A percentile compares a stretch with the other conserved stretches of the same genome.
Conservation (phyloP, 2,329 filamentous ascomycete genomes). For the Colletotrichum trifolii region DNA sequence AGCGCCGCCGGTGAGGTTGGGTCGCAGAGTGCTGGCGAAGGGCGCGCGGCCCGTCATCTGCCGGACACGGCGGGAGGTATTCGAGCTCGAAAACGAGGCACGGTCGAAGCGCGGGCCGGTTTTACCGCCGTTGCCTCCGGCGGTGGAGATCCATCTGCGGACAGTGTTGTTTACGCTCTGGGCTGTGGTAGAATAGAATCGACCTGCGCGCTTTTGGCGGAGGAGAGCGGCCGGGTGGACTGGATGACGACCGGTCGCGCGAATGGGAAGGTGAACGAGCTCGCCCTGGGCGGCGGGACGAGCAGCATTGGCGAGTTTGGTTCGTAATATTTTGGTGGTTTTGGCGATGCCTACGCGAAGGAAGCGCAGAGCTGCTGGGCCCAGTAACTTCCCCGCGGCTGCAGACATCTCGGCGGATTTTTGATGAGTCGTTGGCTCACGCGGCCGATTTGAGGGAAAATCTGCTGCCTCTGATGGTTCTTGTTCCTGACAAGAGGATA, state of each 20-base stretch:
- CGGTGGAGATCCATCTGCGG: constrained; percentile 61
- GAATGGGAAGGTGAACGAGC: constrained; percentile 58
- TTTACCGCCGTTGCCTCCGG: constrained; percentile 38
- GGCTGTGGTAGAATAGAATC: constrained; percentile 61
- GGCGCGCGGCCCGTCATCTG: constrained; percentile 81
- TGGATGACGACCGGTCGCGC: constrained; percentile 58
- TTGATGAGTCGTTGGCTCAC: constrained; percentile 25
- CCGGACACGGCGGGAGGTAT: constrained; percentile 61
- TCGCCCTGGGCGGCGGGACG: constrained; percentile 56
- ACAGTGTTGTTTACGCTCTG: constrained; percentile 57
- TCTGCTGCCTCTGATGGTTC: too few species aligned
- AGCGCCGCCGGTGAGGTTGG: constrained; percentile 90
- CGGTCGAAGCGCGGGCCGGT: constrained; percentile 56
- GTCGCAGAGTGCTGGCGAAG: constrained; percentile 88
- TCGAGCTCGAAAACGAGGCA: constrained; percentile 60
- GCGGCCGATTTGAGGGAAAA: constrained; percentile 15
- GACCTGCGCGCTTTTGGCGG: constrained; percentile 58
- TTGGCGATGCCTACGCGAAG: constrained; percentile 63
- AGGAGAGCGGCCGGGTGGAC: constrained; percentile 63
- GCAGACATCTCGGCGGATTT: constrained; percentile 61
- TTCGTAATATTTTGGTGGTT: constrained; percentile 62
- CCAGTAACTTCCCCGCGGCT: constrained; percentile 66
- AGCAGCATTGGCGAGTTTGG: constrained; percentile 58
- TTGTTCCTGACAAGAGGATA: too few species aligned
- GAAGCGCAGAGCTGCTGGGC: constrained; percentile 64